These are phyloP conservation scores for Phoma sp. DNA, from an alignment of 2,329 filamentous ascomycete species.

Conservation along the genomic window DNA sequence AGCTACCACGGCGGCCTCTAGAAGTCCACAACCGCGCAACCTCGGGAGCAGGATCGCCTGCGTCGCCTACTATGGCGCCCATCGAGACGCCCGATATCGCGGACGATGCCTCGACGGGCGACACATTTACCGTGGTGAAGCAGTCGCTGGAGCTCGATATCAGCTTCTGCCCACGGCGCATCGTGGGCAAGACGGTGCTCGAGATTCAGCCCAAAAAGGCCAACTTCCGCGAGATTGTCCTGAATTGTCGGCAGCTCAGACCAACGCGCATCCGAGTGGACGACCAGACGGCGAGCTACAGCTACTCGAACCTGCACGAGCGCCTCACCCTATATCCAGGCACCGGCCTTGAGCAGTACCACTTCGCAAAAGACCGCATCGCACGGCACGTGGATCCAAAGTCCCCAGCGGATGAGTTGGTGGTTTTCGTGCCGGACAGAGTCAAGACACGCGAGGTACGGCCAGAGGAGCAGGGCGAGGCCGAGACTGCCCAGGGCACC, in stretches of 20 bases:
- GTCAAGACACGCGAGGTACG: slow-evolving; percentile 68
- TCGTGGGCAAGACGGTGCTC: slow-evolving; percentile 82
- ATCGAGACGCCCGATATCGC: slow-evolving; percentile 37
- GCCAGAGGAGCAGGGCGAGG: slow-evolving; percentile 52
- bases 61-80: slow-evolving; percentile 38
- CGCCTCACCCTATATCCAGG: slow-evolving; percentile 66
- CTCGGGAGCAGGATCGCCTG: slow-evolving; percentile 36
- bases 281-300: slow-evolving; percentile 46
- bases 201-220: slow-evolving; percentile 70
- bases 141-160: slow-evolving; percentile 91
- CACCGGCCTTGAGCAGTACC: slow-evolving; percentile 74
- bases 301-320: slow-evolving; percentile 70
- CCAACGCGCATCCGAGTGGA: slow-evolving; percentile 59
- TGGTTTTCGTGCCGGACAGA: slow-evolving; percentile 64
- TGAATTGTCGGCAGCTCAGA: slow-evolving; percentile 69
- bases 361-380: slow-evolving; percentile 73
- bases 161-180: slow-evolving; percentile 75
- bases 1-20: slow-evolving; percentile 9
- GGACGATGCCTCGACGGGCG: slow-evolving; percentile 40
- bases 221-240: slow-evolving; percentile 60
- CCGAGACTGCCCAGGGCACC: slow-evolving; percentile 32
- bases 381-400: slow-evolving; percentile 61
- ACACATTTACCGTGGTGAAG: slow-evolving; percentile 68
- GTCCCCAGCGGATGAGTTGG: slow-evolving; percentile 59
- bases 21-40: slow-evolving; percentile 10